Conservation (phyloP, 1,139 yeast genomes). For the Pichia sp. region DNA sequence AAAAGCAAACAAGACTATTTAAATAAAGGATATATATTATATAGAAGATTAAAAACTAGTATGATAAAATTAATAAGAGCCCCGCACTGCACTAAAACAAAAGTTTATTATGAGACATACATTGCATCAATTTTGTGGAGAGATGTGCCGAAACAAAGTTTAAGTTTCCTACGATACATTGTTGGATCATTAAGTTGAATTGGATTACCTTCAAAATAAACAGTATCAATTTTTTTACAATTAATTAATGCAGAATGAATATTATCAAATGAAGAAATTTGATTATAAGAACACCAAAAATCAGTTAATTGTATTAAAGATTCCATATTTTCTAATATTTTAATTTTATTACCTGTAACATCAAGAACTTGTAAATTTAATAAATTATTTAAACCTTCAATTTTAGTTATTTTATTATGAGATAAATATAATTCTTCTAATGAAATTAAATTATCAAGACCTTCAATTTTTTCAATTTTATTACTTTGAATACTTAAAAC, state of each 20-base stretch:
- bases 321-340: conserved; percentile 53
- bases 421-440: conserved; percentile 85
- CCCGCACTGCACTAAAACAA: neutral
- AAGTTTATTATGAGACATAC: conserved; percentile 29
- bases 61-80: no score
- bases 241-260: conserved; percentile 58
- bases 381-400: conserved; percentile 76
- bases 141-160: conserved; percentile 65
- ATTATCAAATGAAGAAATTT: conserved; percentile 61
- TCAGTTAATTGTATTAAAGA: conserved; percentile 74
- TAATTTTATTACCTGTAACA: conserved; percentile 66
- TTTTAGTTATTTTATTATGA: conserved; percentile 68
- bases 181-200: conserved; percentile 66
- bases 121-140: conserved; percentile 89
- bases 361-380: conserved; percentile 68
- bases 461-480: conserved; percentile 71
- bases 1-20: no score
- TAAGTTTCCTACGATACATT: conserved; percentile 78
- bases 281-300: conserved; percentile 86
- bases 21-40: no score
- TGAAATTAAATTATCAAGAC: conserved; percentile 61
- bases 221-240: conserved; percentile 69
- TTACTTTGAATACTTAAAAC: conserved; percentile 88
- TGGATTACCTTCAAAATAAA: conserved; percentile 94
- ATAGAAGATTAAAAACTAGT: no score